Evolutionary conservation across 2,329 filamentous ascomycete species (phyloP).

Genomic region (Ophiostoma perfectum): DNA sequence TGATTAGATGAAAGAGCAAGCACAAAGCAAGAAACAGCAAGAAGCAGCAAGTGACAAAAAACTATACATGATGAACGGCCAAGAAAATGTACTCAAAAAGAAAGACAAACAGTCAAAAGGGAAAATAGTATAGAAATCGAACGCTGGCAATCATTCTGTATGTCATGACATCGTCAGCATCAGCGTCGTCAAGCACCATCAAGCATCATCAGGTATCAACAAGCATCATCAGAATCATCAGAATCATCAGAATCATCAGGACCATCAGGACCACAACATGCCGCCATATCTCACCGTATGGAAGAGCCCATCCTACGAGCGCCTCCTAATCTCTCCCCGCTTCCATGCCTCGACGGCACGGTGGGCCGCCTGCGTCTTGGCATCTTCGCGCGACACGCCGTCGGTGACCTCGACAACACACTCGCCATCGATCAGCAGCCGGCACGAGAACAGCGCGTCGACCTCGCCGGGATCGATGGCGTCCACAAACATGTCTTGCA

Average conservation of each 20-base stretch:
- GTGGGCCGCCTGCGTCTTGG: slow-evolving; percentile 51
- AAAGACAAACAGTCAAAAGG: too few relatives aligned
- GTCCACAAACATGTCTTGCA: background rate
- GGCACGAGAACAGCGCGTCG: slow-evolving; percentile 38
- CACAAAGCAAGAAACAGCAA: too few relatives aligned
- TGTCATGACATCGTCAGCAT: background rate
- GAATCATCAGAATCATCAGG: background rate
- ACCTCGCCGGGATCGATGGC: slow-evolving; percentile 7
- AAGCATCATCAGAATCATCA: background rate
- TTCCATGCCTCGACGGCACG: slow-evolving; percentile 38
- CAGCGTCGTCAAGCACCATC: background rate
- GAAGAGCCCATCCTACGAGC: background rate
- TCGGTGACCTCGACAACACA: slow-evolving; percentile 42
- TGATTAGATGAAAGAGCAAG: too few relatives aligned
- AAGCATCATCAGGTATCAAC: background rate
- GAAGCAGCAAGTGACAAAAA: too few relatives aligned
- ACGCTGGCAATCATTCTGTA: too few relatives aligned
- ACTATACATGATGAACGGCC: too few relatives aligned
- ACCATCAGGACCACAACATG: too few relatives aligned
- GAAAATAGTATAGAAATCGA: too few relatives aligned
- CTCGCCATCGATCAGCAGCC: slow-evolving; percentile 45
- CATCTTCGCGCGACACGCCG: slow-evolving; percentile 47
- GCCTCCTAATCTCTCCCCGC: background rate
- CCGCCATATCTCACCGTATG: too few relatives aligned
- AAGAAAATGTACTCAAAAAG: too few relatives aligned